Evolutionary conservation across 805 yeast genomes (phyloP).

Genomic region (Hanseniaspora hatyaiensis): DNA sequence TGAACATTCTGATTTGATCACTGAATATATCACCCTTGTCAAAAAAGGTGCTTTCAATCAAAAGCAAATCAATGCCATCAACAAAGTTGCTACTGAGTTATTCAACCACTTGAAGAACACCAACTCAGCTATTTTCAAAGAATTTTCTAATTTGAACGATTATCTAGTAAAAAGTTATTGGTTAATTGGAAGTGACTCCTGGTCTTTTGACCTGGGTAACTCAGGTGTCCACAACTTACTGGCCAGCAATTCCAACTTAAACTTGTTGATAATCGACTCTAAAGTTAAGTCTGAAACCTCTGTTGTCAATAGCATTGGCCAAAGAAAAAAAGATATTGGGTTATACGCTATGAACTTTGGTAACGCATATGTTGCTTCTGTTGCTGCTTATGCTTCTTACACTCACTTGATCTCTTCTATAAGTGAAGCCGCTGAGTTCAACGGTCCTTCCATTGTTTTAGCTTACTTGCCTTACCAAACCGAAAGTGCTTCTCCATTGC

Average conservation of each 20-base stretch:
- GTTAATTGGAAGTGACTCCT: slow-evolving; percentile 88
- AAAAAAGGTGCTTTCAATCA: slow-evolving; percentile 22
- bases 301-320: slow-evolving; percentile 27
- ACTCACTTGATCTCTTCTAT: slow-evolving; percentile 84
- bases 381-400: slow-evolving; percentile 85
- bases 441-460: slow-evolving; percentile 83
- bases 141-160: slow-evolving; percentile 32
- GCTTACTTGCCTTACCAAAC: slow-evolving; percentile 73
- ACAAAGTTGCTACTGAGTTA: slow-evolving; percentile 28
- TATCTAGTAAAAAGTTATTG: slow-evolving; percentile 49
- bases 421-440: slow-evolving; percentile 74
- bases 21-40: slow-evolving; percentile 55
- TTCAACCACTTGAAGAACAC: slow-evolving; percentile 33
- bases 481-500: slow-evolving; percentile 57
- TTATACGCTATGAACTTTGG: slow-evolving; percentile 90
- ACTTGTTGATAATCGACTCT: slow-evolving; percentile 76
- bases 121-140: slow-evolving; percentile 33
- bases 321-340: slow-evolving; percentile 82
- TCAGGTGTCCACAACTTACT: slow-evolving; percentile 83
- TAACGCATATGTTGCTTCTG: slow-evolving; percentile 80
- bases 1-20: slow-evolving; percentile 40
- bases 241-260: slow-evolving; percentile 62
- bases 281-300: slow-evolving; percentile 39
- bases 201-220: slow-evolving; percentile 87
- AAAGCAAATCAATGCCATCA: slow-evolving; percentile 25